These are phyloP conservation scores for Lipomyces anomalus DNA, from an alignment of 805 yeast genomes.

Conservation along the genomic window DNA sequence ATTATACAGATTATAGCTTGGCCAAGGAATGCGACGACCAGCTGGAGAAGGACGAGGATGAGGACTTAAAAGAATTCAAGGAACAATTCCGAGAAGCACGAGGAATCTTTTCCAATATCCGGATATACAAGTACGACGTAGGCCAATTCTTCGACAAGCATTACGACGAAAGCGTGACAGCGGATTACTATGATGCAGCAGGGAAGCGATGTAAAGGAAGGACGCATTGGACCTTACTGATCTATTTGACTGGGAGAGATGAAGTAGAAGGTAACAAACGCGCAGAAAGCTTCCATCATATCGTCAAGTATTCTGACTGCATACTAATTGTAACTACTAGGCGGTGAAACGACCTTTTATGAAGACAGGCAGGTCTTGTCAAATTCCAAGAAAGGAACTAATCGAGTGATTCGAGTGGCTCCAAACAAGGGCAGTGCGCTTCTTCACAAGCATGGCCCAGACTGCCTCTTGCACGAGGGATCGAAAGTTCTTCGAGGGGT, in stretches of 20 bases:
- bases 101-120: constrained; percentile 51
- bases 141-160: constrained; percentile 60
- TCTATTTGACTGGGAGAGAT: constrained; percentile 51
- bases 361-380: constrained; percentile 21
- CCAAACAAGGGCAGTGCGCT: constrained; percentile 54
- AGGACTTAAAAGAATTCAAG: too few species aligned
- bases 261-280: constrained; percentile 25
- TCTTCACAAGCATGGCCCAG: constrained; percentile 61
- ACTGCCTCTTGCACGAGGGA: constrained; percentile 57
- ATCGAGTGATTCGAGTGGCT: constrained; percentile 37
- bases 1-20: too few species aligned
- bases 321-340: too few species aligned
- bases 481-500: constrained; percentile 46
- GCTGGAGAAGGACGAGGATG: background rate
- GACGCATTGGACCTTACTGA: constrained; percentile 55
- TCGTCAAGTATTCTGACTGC: too few species aligned
- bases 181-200: constrained; percentile 33
- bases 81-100: constrained; percentile 29
- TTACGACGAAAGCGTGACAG: constrained; percentile 51
- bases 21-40: background rate
- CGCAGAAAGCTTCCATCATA: too few species aligned
- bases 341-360: constrained; percentile 58
- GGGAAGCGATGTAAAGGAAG: background rate
- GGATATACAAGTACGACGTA: constrained; percentile 49
- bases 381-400: constrained; percentile 7